Evolutionary conservation across 1,284 basidiomycete genomes (phyloP), one percentile per base, ranked within the genome.

Genomic region (Ceratobasidium sp.): DNA sequence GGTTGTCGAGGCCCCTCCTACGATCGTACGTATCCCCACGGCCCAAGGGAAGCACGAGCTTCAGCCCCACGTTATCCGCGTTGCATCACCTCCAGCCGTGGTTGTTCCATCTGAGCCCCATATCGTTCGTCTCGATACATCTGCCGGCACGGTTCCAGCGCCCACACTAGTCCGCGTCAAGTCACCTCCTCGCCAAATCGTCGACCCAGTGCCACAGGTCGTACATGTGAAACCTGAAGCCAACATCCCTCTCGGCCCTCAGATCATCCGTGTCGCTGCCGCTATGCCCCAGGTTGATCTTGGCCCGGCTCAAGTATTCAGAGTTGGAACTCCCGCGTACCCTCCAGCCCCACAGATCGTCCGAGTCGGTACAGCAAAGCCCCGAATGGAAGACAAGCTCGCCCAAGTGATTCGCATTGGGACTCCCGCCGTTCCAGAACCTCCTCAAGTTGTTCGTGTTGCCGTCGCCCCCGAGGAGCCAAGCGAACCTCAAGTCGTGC

Each of bases 211-310:
- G 15, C 73, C 73, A 52, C 73, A 65, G 34, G 62, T 75, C 11
- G 62, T 66, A 22, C 62, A 66, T 15, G 29, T 75, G 62, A 75
- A 65, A 51, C n/a, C 71, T 2, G 64, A 52, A 13, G 43, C 51
- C 9, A 54, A 46, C 17, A 52, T 46, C n/a, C 73, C 73, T 9
- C 40, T 66, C n/a, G 73, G 73, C 15, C 73, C 73, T 59, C 73
- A 66, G 73, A 75, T 75, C 52, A 54, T 75, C n/a, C 62, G 73
- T n/a, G 73, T 75, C 29, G 61, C 62, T 32, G 11, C 73, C 19
- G 73, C 73, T 8, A 75, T 75, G 22, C n/a, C 61, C 46, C 71
- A 64, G 37, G 49, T 51, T 1, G 71, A 64, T 9, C n/a, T 64
- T 22, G 25, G 49, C 4, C 73, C 73, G 1, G 32, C 73, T 3